Base-by-base conservation (phyloP, 2,329 filamentous ascomycete species). In the Diaporthe sp. region DNA sequence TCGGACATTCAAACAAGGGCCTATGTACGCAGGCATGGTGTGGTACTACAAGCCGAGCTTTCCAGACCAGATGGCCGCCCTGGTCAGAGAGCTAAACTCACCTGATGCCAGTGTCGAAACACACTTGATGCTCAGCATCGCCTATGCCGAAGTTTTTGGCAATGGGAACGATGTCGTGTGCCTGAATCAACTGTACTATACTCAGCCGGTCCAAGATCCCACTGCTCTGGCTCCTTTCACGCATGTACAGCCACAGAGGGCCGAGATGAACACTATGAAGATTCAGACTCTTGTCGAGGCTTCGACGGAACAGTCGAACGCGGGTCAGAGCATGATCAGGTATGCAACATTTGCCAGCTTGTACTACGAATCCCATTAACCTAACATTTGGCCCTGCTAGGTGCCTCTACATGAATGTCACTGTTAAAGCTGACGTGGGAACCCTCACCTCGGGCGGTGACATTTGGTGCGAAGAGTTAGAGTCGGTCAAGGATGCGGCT, bases 11-110 rank as follows among this genome's bases (percentile, higher is more conserved):
- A 52, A 74, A 28, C 72, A 75, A 60, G 76, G 68, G 5, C 57
- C 38, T 6, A 9, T 84, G 3, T 22, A 82, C 81, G 82, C 79
- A 17, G 82, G 82, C 1, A 76, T 74, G 30, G 2, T 78, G 28
- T 78, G 71, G 50, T 77, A 77, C 55, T 78, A 75, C 60, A 68
- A 60, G 28, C 75, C 75, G 17, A 77, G 75, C n/a, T 76, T 78
- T 35, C 40, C 70, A 40, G 61, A 40, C 4, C 77, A 78, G 57
- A 75, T 78, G 30, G n/a, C 72, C 10, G 70, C 30, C 64, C 70
- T 77, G 13, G 76, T 77, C 19, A 58, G 73, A 30, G 52, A 55
- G 25, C 25, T 55, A n/a, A 55, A 15, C 1, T 30, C 52, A 13
- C 52, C 52, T 9, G 25, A 55, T 19, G 52, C 52, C 25, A 55